These are phyloP conservation scores for Wilcoxina mikolae DNA, from an alignment of 495 filamentous ascomycete genomes.

Conservation along the genomic window DNA sequence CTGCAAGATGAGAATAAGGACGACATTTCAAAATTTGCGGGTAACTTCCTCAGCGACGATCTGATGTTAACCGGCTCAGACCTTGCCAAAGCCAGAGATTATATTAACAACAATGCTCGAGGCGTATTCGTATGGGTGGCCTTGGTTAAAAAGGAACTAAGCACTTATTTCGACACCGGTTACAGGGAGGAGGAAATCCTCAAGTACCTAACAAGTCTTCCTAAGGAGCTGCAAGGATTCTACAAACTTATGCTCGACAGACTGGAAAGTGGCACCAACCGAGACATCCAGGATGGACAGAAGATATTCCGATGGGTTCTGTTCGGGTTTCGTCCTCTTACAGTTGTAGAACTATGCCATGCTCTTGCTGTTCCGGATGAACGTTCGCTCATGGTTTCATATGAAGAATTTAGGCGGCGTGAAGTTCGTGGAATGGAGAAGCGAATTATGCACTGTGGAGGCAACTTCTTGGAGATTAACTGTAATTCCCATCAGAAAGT, in stretches of 20 bases:
- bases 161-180: neutral
- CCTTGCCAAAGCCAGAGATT: neutral
- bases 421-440: no score
- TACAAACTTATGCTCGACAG: slow-evolving; percentile 2
- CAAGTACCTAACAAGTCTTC: neutral
- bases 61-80: neutral
- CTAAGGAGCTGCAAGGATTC: neutral
- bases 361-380: neutral
- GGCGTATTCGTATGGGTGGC: slow-evolving; percentile 23
- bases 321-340: neutral
- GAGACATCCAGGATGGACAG: neutral
- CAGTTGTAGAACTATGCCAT: neutral
- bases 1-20: neutral
- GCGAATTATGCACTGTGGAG: neutral
- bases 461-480: slow-evolving; percentile 1
- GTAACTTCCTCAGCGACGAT: neutral
- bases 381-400: neutral
- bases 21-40: neutral
- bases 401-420: neutral
- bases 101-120: slow-evolving; percentile 10
- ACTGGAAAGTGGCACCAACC: neutral
- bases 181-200: neutral
- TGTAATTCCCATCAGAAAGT: neutral
- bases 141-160: slow-evolving; percentile 11
- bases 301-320: neutral